Percentiles rank a stretch among this genome's conserved stretches.
phyloP scores from a whole-genome alignment of 352 stramenopile species.

The Elongisporangium senticosum region DNA sequence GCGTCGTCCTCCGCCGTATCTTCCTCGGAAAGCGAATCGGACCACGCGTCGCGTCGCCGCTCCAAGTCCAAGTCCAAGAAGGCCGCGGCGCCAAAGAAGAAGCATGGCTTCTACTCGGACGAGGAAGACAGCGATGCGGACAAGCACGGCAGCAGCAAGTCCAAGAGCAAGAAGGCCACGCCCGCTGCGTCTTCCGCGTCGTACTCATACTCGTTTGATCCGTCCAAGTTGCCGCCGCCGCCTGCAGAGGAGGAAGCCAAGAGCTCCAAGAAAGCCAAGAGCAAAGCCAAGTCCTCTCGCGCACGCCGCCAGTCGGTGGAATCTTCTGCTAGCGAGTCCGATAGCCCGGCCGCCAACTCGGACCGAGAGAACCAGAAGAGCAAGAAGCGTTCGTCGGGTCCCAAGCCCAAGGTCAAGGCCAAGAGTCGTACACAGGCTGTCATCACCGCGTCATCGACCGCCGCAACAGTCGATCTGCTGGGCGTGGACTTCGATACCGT shows the following conservation, averaged over 20 bases:
- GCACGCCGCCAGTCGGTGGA: slow-evolving; percentile 26
- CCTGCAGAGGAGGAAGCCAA: slow-evolving; percentile 18
- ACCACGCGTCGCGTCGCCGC: slow-evolving; percentile 13
- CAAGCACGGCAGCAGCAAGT: slow-evolving; percentile 21
- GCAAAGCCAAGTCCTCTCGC: slow-evolving; percentile 18
- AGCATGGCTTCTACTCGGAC: slow-evolving; percentile 31
- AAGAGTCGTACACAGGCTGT: slow-evolving; percentile 18
- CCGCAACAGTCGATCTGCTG: slow-evolving; percentile 38
- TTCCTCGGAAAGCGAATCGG: slow-evolving; percentile 26
- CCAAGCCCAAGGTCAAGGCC: slow-evolving; percentile 21
- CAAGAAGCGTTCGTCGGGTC: slow-evolving; percentile 2
- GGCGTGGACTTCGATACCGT: slow-evolving; percentile 38
- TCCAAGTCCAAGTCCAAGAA: slow-evolving; percentile 22
- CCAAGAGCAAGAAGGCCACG: slow-evolving; percentile 19
- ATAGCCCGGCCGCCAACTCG: slow-evolving; percentile 11
- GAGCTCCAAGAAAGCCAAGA: slow-evolving; percentile 18
- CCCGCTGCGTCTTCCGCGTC: slow-evolving; percentile 9
- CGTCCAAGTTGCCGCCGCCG: slow-evolving; percentile 34
- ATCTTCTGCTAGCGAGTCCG: slow-evolving; percentile 26
- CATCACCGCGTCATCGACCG: slow-evolving; percentile 6
- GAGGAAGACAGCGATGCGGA: slow-evolving; percentile 25
- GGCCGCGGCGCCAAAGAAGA: slow-evolving; percentile 11
- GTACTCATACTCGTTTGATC: slow-evolving; percentile 48
- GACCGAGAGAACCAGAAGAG: slow-evolving; percentile 32
- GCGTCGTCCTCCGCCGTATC: slow-evolving; percentile 12